A percentile compares a stretch with the other conserved stretches of the same genome.
Conservation (phyloP, 805 yeast species). For the Kuraishia piskuri region DNA sequence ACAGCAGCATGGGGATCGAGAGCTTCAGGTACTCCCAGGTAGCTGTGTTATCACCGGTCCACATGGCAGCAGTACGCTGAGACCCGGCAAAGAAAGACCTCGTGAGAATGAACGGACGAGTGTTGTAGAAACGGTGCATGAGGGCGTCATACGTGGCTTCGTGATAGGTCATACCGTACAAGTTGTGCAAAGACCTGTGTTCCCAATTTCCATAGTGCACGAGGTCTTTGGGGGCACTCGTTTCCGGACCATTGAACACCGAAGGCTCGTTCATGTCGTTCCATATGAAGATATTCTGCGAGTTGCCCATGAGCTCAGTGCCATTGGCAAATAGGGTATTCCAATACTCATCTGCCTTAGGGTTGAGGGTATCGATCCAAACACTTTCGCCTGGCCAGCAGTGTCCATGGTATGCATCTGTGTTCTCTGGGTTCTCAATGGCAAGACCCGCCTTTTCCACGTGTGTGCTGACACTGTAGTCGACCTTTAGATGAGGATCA, state of each 20-base stretch:
- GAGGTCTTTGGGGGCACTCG: slow-evolving; percentile 75
- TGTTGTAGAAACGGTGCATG: slow-evolving; percentile 35
- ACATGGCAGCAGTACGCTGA: slow-evolving; percentile 84
- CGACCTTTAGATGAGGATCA: slow-evolving; percentile 84
- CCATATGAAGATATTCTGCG: slow-evolving; percentile 78
- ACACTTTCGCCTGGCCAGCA: slow-evolving; percentile 98
- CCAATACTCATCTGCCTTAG: slow-evolving; percentile 57
- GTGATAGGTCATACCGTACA: slow-evolving; percentile 74
- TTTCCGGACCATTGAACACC: slow-evolving; percentile 90
- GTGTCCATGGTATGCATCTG: slow-evolving; percentile 62
- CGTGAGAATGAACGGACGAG: slow-evolving; percentile 83
- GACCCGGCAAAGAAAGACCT: slow-evolving; percentile 87
- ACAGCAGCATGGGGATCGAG: slow-evolving; percentile 83
- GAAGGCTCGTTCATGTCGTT: slow-evolving; percentile 99
- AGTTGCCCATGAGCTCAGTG: slow-evolving; percentile 32
- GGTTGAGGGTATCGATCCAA: slow-evolving; percentile 85
- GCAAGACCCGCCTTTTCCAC: slow-evolving; percentile 34
- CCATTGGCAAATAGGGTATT: slow-evolving; percentile 37
- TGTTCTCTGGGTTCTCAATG: slow-evolving; percentile 33
- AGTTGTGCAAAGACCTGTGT: slow-evolving; percentile 85
- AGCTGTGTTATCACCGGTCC: slow-evolving; percentile 97
- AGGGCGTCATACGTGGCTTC: slow-evolving; percentile 72
- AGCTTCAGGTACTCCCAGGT: slow-evolving; percentile 79
- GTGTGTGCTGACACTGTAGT: slow-evolving; percentile 54
- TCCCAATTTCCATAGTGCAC: slow-evolving; percentile 78